These are phyloP conservation scores for Apophysomyces ossiformis DNA, from an alignment of 371 early-diverging fungal species.

Conservation along the genomic window DNA sequence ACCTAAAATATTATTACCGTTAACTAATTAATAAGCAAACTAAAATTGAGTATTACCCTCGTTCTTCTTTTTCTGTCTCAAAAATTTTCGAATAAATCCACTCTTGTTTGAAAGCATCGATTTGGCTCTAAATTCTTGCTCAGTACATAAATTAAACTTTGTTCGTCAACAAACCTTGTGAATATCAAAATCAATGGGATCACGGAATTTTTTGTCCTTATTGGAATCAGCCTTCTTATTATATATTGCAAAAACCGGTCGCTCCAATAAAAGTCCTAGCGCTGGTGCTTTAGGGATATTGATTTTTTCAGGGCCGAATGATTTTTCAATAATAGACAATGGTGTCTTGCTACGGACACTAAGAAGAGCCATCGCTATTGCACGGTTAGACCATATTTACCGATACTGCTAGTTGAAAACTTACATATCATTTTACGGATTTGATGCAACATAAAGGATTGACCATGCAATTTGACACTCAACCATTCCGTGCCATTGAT, in stretches of 20 bases:
- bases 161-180: constrained; percentile 30
- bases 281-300: constrained; percentile 99
- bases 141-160: not conserved
- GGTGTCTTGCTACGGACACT: constrained; percentile 79
- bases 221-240: constrained; percentile 48
- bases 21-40: not conserved
- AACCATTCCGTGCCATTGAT: constrained; percentile 91
- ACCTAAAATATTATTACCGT: constrained; percentile 40
- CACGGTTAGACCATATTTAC: not conserved
- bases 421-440: constrained; percentile 99
- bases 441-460: constrained; percentile 99
- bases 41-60: constrained; percentile 38
- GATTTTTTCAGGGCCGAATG: constrained; percentile 72
- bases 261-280: constrained; percentile 90
- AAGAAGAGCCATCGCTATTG: constrained; percentile 74
- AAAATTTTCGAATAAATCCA: constrained; percentile 80
- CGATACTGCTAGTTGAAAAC: constrained; percentile 8
- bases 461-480: constrained; percentile 92
- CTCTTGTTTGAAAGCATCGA: constrained; percentile 81
- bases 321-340: constrained; percentile 61
- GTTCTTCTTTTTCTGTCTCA: constrained; percentile 67
- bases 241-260: constrained; percentile 72
- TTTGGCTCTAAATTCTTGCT: constrained; percentile 53
- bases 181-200: constrained; percentile 50
- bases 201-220: constrained; percentile 18